Percentiles rank a stretch among this genome's conserved stretches.
These are phyloP conservation scores for Oropetium thomaeum DNA, from an alignment of 176 grass and related monocot genomes.

Conservation along the genomic window DNA sequence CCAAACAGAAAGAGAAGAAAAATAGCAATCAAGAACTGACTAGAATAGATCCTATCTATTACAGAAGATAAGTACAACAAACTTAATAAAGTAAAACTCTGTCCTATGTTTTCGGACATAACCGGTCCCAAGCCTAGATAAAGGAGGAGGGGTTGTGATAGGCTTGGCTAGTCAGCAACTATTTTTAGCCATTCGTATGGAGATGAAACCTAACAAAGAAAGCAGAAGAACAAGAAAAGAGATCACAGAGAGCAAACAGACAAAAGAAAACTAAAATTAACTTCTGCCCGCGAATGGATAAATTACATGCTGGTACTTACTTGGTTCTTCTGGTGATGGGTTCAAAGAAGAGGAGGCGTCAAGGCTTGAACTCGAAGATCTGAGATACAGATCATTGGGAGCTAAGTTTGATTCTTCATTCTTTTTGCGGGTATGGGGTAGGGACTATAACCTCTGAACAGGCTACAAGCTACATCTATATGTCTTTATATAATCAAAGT, in stretches of 20 bases:
- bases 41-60: slow-evolving; percentile 15
- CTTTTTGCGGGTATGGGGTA: slow-evolving; percentile 7
- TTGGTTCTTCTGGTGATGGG: slow-evolving; percentile 20
- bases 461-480: background rate
- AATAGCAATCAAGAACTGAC: background rate
- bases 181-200: no score
- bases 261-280: background rate
- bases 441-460: slow-evolving; percentile 16
- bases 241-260: slow-evolving; percentile 6
- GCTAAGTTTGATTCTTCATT: background rate
- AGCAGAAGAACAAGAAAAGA: slow-evolving; percentile 6
- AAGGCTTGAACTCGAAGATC: background rate
- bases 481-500: slow-evolving; percentile 1
- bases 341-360: background rate
- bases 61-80: background rate
- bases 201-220: no score
- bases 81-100: background rate
- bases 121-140: no score
- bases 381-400: background rate
- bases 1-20: background rate
- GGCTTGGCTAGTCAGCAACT: no score
- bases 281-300: background rate
- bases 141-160: no score
- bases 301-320: slow-evolving; percentile 27
- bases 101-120: no score